Evolutionary conservation across 257 asterid species (phyloP), one percentile per base, ranked within the genome.

Genomic region (Echites panduratus): DNA sequence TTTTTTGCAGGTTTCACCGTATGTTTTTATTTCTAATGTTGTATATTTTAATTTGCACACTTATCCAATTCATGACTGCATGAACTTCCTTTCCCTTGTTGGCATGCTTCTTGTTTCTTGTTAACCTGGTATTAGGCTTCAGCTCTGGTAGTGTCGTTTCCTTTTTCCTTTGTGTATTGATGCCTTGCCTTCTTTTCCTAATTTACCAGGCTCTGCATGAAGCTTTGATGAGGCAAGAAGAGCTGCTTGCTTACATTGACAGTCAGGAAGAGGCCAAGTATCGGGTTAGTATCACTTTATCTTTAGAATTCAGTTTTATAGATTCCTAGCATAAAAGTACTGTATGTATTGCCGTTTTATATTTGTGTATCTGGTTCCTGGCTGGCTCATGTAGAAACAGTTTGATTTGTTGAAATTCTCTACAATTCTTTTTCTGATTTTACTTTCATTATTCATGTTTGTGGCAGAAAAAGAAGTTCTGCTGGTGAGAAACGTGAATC

Each of bases 171-270:
- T 13, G 38, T 32, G 38, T 40, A 40, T 52, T 41, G 58, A 68
- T 67, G 66, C 32, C 20, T 73, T 68, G 59, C 12, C 11, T 77
- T 10, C n/a, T 77, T 69, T 80, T 52, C 63, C 45, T 70, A 70
- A 68, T 22, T 73, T 80, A 89, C 73, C 82, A 95, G 99, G 98
- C 99, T 77, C 81, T 92, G 75, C 85, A 92, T 49, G 98, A 92
- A 80, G 96, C 98, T 68, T 79, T 90, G 82, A 90, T 92, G 99
- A 94, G 88, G 85, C 99, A 94, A 79, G 99, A 91, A 80, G 99
- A 91, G 74, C 86, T 94, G 75, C 97, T 95, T 53, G 98, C 99
- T 62, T 92, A 90, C 72, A 89, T 95, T 26, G 99, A 95, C 76
- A 78, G 91, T 48, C 96, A 89, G 84, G 92, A 88, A 82, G 95